Conservation (phyloP, 305 asterid genomes). For the Nicotiana rustica region DNA sequence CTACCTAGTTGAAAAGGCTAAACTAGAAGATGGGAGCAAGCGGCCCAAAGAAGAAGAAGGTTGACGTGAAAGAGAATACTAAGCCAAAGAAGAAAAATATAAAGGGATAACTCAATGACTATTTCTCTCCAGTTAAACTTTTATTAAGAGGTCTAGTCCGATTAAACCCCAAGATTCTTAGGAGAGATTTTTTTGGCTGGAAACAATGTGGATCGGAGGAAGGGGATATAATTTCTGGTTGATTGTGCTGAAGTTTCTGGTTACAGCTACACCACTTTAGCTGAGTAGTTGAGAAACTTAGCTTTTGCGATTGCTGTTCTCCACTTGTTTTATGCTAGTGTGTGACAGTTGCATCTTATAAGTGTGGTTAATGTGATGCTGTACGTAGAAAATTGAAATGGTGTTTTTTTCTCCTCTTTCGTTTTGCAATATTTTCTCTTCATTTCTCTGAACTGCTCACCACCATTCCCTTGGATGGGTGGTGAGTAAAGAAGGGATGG, state of each 20-base stretch:
- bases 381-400: background rate
- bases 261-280: background rate
- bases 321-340: slow-evolving; percentile 9
- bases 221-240: slow-evolving; percentile 17
- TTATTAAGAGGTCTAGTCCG: background rate
- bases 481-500: background rate
- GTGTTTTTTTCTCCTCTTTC: background rate
- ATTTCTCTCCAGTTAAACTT: slow-evolving; percentile 9
- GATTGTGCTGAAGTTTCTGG: background rate
- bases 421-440: background rate
- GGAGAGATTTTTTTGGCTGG: background rate
- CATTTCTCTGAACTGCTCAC: background rate
- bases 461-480: background rate
- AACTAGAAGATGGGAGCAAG: background rate
- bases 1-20: background rate
- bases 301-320: background rate
- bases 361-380: background rate
- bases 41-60: background rate
- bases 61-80: background rate
- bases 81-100: background rate
- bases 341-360: background rate
- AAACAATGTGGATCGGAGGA: background rate
- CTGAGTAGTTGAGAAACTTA: background rate
- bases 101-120: background rate
- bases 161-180: background rate